Conservation (phyloP, 2,329 filamentous ascomycete species). For the Fusarium nelsonii region DNA sequence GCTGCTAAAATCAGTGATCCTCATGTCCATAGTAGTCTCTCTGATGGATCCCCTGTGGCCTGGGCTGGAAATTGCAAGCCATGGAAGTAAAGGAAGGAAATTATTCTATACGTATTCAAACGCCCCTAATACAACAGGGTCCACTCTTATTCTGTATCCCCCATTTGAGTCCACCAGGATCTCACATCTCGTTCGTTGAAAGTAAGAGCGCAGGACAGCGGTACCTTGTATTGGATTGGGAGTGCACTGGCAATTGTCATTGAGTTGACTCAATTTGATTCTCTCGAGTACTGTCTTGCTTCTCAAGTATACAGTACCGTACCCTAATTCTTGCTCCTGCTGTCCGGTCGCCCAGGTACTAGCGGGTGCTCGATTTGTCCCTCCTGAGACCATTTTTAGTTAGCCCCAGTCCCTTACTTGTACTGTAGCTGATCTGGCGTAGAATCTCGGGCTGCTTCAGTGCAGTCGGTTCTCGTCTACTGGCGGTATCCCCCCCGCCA, state of each 20-base stretch:
- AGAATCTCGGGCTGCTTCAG: conserved; percentile 14
- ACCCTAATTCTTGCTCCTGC: conserved; percentile 12
- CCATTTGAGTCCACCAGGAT: conserved; percentile 33
- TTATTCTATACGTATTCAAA: conserved; percentile 34
- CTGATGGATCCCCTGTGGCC: conserved; percentile 32
- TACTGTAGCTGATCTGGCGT: conserved; percentile 30
- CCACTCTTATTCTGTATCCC: conserved; percentile 26
- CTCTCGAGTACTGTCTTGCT: conserved; percentile 1
- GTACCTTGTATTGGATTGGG: conserved; percentile 25
- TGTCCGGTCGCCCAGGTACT: conserved; percentile 25
- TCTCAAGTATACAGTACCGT: conserved; percentile 4
- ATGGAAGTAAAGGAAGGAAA: conserved; percentile 14
- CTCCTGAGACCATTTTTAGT: conserved; percentile 25
- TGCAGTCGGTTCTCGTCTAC: conserved; percentile 8
- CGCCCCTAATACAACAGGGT: conserved; percentile 39
- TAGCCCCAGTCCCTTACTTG: conserved; percentile 20
- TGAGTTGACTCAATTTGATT: conserved; percentile 12
- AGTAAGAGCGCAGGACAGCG: conserved; percentile 19
- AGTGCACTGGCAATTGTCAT: conserved; percentile 14
- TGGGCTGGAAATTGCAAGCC: conserved; percentile 42
- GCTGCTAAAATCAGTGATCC: conserved; percentile 10
- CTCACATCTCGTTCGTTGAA: conserved; percentile 33
- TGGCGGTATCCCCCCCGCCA: background rate
- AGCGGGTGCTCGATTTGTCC: conserved; percentile 1
- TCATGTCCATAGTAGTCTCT: conserved; percentile 5